These are phyloP conservation scores for Venturia aucupariae DNA, from an alignment of 2,329 filamentous ascomycete species.

Conservation along the genomic window DNA sequence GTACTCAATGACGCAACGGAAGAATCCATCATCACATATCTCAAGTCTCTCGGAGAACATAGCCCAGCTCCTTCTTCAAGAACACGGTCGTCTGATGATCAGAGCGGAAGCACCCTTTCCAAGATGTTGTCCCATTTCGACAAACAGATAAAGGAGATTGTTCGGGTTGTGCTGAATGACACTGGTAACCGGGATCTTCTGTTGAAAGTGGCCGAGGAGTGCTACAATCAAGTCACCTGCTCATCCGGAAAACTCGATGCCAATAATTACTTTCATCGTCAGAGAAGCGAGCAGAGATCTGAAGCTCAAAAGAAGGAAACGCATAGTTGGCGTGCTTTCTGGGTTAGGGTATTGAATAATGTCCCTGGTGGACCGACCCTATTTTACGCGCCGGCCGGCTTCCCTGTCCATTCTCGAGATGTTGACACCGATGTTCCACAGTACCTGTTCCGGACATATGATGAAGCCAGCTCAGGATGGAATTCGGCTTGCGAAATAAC, in stretches of 20 bases:
- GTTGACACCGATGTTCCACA: background rate
- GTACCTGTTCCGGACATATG: background rate
- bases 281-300: conserved; percentile 6
- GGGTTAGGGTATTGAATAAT: background rate
- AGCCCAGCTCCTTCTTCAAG: too few species aligned
- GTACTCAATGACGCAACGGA: background rate
- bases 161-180: background rate
- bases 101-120: background rate
- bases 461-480: background rate
- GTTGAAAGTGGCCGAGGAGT: conserved; percentile 18
- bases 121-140: conserved; percentile 4
- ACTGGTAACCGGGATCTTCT: background rate
- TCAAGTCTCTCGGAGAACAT: background rate
- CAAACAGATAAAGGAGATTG: background rate
- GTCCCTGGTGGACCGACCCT: background rate
- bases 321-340: conserved; percentile 7
- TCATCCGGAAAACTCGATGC: conserved; percentile 16
- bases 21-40: background rate
- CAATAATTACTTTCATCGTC: conserved; percentile 16
- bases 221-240: conserved; percentile 17
- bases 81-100: background rate
- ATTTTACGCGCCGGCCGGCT: background rate
- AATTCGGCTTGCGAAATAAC: background rate
- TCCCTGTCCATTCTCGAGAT: too few species aligned
- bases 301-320: conserved; percentile 11